phyloP scores from a whole-genome alignment of 2,329 filamentous ascomycete species.

The Diaporthe amygdali region DNA sequence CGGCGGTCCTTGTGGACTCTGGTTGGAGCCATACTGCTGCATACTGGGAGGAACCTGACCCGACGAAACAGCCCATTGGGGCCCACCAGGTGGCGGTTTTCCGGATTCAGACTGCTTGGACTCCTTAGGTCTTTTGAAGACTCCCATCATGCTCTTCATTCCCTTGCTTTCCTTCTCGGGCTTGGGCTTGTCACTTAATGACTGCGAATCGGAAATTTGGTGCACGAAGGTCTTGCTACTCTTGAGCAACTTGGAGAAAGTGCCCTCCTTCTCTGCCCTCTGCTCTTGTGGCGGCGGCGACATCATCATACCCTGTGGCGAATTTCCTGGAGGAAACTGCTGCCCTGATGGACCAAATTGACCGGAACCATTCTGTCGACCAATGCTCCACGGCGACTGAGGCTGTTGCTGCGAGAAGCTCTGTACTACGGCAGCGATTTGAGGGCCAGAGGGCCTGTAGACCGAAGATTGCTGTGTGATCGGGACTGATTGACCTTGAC shows the following conservation, averaged over 20 bases:
- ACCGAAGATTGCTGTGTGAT: constrained; percentile 20
- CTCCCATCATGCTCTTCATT: constrained; percentile 30
- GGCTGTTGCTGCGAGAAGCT: constrained; percentile 15
- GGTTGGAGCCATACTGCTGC: background rate
- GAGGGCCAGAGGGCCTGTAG: constrained; percentile 24
- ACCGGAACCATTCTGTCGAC: constrained; percentile 9
- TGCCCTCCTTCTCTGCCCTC: constrained; percentile 24
- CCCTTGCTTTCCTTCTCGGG: constrained; percentile 32
- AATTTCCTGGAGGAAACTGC: constrained; percentile 1
- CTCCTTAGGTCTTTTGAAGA: constrained; percentile 31
- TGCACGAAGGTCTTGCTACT: constrained; percentile 26
- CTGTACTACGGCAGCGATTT: constrained; percentile 5
- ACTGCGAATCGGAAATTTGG: constrained; percentile 20
- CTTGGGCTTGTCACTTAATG: constrained; percentile 29
- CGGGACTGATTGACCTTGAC: background rate
- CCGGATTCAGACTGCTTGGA: constrained; percentile 31
- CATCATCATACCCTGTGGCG: constrained; percentile 21
- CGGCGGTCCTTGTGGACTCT: background rate
- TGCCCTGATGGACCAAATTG: constrained; percentile 2
- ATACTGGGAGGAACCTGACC: background rate
- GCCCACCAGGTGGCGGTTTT: constrained; percentile 32
- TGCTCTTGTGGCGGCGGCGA: constrained; percentile 19
- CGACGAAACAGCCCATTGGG: constrained; percentile 25
- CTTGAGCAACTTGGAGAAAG: constrained; percentile 27
- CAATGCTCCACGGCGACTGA: constrained; percentile 19